Evolutionary conservation across 2,329 filamentous ascomycete species (phyloP).

Genomic region (Biscogniauxia mediterranea): DNA sequence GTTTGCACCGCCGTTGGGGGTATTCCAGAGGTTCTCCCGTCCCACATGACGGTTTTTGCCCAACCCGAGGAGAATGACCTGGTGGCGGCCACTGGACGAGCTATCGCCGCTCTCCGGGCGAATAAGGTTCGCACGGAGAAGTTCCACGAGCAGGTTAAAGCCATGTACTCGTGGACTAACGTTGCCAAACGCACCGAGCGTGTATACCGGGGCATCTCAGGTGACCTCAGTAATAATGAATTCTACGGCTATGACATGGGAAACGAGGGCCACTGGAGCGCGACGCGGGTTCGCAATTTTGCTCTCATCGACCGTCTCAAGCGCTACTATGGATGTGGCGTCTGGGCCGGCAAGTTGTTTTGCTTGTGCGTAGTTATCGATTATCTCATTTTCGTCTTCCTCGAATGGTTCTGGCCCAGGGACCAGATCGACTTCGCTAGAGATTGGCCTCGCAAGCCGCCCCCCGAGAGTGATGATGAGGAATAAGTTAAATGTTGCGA

Average conservation of each 20-base stretch:
- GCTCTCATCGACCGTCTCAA: slow-evolving; percentile 93
- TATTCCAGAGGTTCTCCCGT: slow-evolving; percentile 92
- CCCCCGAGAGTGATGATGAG: slow-evolving; percentile 26
- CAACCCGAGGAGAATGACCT: slow-evolving; percentile 96
- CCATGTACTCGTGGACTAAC: slow-evolving; percentile 99
- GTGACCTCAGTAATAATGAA: slow-evolving; percentile 78
- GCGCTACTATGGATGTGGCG: slow-evolving; percentile 94
- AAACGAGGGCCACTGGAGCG: slow-evolving; percentile 61
- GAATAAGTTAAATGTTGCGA: slow-evolving; percentile 13
- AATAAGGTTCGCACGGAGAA: slow-evolving; percentile 87
- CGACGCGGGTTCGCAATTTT: slow-evolving; percentile 73
- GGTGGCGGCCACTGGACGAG: slow-evolving; percentile 82
- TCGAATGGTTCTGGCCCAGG: slow-evolving; percentile 84
- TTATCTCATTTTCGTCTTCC: slow-evolving; percentile 82
- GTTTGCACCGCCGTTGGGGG: slow-evolving; percentile 96
- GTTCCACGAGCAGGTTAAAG: slow-evolving; percentile 95
- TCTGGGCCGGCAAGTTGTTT: slow-evolving; percentile 97
- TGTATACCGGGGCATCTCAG: slow-evolving; percentile 91
- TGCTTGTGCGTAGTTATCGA: slow-evolving; percentile 93
- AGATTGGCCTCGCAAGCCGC: slow-evolving; percentile 81
- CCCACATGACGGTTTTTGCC: slow-evolving; percentile 96
- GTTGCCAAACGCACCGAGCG: slow-evolving; percentile 91
- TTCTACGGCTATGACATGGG: slow-evolving; percentile 81
- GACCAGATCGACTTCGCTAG: slow-evolving; percentile 84
- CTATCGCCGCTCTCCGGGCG: slow-evolving; percentile 80